Base-by-base conservation (phyloP, 148 eudicot species). In the Selenicereus undatus region DNA sequence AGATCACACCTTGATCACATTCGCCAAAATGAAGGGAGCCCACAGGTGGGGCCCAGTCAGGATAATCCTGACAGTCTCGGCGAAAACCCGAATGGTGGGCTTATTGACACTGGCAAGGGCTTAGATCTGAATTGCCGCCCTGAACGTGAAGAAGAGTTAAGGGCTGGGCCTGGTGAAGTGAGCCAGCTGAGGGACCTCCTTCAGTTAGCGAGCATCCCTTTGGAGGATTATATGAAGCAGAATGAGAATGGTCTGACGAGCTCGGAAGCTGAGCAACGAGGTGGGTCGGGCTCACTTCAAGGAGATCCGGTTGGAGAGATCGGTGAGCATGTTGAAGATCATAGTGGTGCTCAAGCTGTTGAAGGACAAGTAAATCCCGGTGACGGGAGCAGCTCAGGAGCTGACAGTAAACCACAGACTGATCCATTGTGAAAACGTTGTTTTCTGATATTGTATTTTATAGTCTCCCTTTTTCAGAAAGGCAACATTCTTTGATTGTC, bases 71-170 rank as follows among this genome's bases (percentile, higher is more conserved):
- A 52, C 36, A 72, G 70, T 10, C 66, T 39, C 26, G 4, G 3
- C 7, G n/a, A 12, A 43, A 74, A 13, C 20, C 60, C 17, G 4
- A 26, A 50, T 16, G 17, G 11, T 35, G 26, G 11, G 29, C 60
- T 73, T 21, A 22, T 56, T 13, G 87, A 79, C 30, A 88, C 18
- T 68, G 82, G 85, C 24, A 84, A 84, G 79, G 84, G 76, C 71
- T 79, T 90, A 48, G 92, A 90, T 77, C 81, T 88, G 66, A 90
- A 90, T 75, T 65, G 83, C 60, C 84, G 84, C 26, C 90, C 89
- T 32, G 81, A 77, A 36, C 84, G 73, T 3, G 84, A 77, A 39
- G 88, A 76, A n/a, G 83, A 87, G 32, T 76, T 62, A 30, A 36
- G 50, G 75, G 75, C 62, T 17, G 79, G 39, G 73, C 36, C 82